Conservation (phyloP, 768 basidiomycete genomes). For the Obba rivulosa region DNA sequence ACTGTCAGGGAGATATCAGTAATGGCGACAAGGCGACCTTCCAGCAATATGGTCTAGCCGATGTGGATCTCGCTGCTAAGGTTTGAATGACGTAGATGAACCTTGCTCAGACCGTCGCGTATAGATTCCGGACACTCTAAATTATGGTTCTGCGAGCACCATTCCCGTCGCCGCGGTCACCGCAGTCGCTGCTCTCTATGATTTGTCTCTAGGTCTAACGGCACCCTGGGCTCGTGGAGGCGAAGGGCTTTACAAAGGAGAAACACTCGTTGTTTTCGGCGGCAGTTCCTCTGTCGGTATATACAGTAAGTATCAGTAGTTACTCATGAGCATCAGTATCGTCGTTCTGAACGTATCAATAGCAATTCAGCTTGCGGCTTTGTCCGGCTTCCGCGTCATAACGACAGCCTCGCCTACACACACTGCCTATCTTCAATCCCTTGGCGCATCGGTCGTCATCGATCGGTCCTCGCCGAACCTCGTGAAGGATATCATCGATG, state of each 20-base stretch:
- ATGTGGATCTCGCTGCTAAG: constrained; percentile 14
- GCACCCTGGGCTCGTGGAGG: constrained; percentile 23
- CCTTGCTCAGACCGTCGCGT: no score
- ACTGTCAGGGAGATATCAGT: background rate
- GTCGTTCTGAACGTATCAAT: background rate
- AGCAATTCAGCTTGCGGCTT: constrained; percentile 19
- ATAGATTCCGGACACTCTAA: constrained; percentile 24
- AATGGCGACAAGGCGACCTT: constrained; percentile 3
- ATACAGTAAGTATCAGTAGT: constrained; percentile 6
- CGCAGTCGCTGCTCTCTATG: constrained; percentile 25
- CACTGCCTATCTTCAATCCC: constrained; percentile 11
- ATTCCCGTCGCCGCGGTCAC: constrained; percentile 27
- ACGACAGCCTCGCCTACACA: constrained; percentile 18
- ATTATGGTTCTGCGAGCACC: constrained; percentile 26
- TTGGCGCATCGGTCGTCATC: constrained; percentile 22
- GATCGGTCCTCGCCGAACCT: constrained; percentile 13
- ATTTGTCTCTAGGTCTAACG: constrained; percentile 5
- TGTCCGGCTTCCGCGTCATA: constrained; percentile 20
- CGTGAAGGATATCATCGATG: constrained; percentile 8
- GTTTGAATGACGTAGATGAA: no score
- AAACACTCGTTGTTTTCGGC: constrained; percentile 23
- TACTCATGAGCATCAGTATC: background rate
- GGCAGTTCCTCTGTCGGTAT: constrained; percentile 18
- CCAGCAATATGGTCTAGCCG: constrained; percentile 18
- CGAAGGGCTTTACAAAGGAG: constrained; percentile 22